Percentiles rank a stretch among this genome's conserved stretches.
Conservation (phyloP, 192 early-diverging fungal genomes). For the Coemansia sp. region DNA sequence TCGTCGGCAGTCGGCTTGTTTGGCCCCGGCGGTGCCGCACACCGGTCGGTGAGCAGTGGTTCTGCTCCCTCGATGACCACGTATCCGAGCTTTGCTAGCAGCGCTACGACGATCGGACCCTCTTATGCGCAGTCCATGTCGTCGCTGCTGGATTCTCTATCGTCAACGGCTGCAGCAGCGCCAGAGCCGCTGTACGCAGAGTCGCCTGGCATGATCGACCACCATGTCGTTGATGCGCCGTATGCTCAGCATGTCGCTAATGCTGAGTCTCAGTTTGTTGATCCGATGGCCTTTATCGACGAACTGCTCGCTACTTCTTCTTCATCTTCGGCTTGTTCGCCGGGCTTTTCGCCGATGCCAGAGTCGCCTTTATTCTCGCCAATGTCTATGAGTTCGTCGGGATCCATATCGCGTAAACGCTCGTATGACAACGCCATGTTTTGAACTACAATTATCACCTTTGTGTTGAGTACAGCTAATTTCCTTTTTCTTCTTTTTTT, state of each 20-base stretch:
- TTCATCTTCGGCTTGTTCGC: constrained; percentile 2
- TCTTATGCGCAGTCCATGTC: background rate
- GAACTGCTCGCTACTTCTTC: constrained; percentile 25
- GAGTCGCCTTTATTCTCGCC: background rate
- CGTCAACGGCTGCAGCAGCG: background rate
- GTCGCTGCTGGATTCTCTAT: constrained; percentile 5
- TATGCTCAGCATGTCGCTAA: constrained; percentile 16
- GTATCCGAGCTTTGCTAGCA: background rate
- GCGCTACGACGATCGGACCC: background rate
- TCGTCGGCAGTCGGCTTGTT: background rate
- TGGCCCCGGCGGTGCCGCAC: background rate
- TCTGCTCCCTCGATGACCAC: background rate
- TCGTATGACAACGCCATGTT: constrained; percentile 46
- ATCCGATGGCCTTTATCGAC: constrained; percentile 49
- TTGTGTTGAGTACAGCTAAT: too few relatives aligned
- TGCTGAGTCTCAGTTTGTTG: constrained; percentile 37
- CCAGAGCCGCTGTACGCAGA: constrained; percentile 29
- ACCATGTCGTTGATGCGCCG: constrained; percentile 28
- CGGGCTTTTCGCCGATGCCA: constrained; percentile 20
- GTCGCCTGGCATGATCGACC: constrained; percentile 44
- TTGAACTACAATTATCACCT: constrained; percentile 2
- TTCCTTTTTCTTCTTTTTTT: background rate
- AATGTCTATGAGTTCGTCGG: background rate
- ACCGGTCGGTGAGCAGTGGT: background rate
- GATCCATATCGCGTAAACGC: constrained; percentile 33